These are phyloP conservation scores for Luffa aegyptiaca DNA, from an alignment of 306 rosid genomes.

Conservation along the genomic window DNA sequence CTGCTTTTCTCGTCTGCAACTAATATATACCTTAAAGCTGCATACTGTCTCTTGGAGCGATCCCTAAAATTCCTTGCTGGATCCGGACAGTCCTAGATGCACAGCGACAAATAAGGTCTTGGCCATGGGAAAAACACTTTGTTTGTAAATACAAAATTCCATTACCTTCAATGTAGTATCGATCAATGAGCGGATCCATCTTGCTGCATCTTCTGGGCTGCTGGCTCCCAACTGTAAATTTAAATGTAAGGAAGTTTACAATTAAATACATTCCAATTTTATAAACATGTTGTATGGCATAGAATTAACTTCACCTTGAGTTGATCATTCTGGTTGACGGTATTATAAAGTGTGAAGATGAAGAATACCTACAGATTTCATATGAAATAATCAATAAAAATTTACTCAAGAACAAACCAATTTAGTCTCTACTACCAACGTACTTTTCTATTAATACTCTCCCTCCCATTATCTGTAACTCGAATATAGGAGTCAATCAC, in stretches of 20 bases:
- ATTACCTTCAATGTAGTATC: conserved; percentile 71
- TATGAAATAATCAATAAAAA: conserved; percentile 11
- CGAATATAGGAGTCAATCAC: conserved; percentile 60
- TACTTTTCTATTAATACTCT: conserved; percentile 55
- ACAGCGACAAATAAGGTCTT: conserved; percentile 15
- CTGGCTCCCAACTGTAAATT: conserved; percentile 65
- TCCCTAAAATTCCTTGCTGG: conserved; percentile 31
- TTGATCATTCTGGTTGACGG: conserved; percentile 56
- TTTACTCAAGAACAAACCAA: background rate
- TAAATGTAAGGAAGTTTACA: conserved; percentile 9
- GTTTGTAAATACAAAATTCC: conserved; percentile 2
- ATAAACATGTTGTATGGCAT: background rate
- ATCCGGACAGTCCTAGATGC: conserved; percentile 44
- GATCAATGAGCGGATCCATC: conserved; percentile 68
- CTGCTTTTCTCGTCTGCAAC: background rate
- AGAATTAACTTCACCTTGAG: conserved; percentile 50
- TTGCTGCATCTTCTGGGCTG: conserved; percentile 88
- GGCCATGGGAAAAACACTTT: conserved; percentile 12
- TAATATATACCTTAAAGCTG: conserved; percentile 39
- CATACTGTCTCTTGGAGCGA: conserved; percentile 25
- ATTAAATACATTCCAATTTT: conserved; percentile 12
- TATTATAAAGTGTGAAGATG: conserved; percentile 56
- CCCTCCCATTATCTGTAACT: conserved; percentile 74
- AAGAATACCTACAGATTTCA: conserved; percentile 44
- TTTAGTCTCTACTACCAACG: conserved; percentile 1